These are phyloP conservation scores for Bondarzewia mesenterica DNA, from an alignment of 1,284 basidiomycete genomes.

Conservation along the genomic window DNA sequence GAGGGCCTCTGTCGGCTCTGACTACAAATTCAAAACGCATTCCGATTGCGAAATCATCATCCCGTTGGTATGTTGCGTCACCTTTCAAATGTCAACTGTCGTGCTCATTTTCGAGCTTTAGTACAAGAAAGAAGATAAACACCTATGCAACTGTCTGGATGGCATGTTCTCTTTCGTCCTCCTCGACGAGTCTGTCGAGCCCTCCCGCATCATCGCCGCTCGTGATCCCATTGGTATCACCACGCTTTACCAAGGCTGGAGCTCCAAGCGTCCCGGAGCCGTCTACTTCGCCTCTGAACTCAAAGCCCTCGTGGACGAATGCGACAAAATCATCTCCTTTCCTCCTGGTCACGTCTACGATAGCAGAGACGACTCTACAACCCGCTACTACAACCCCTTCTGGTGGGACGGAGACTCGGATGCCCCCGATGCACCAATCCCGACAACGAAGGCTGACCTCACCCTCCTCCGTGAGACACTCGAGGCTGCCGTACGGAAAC, in stretches of 20 bases:
- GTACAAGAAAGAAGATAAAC: slow-evolving; percentile 81
- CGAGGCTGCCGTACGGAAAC: slow-evolving; percentile 90
- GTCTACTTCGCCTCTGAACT: slow-evolving; percentile 96
- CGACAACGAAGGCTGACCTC: slow-evolving; percentile 63
- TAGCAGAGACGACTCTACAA: slow-evolving; percentile 68
- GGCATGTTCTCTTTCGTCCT: slow-evolving; percentile 99
- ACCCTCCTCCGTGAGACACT: slow-evolving; percentile 73
- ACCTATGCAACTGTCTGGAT: slow-evolving; percentile 78
- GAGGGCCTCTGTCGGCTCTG: slow-evolving; percentile 57
- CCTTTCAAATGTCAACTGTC: background rate
- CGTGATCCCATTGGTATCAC: slow-evolving; percentile 98
- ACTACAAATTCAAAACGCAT: slow-evolving; percentile 89
- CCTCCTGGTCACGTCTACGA: slow-evolving; percentile 97
- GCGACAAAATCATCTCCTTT: slow-evolving; percentile 93
- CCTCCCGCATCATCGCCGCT: slow-evolving; percentile 88
- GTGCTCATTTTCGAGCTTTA: slow-evolving; percentile 24
- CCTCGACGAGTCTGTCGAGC: slow-evolving; percentile 86
- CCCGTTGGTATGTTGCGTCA: slow-evolving; percentile 57
- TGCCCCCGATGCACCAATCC: slow-evolving; percentile 43
- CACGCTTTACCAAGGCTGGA: slow-evolving; percentile 95
- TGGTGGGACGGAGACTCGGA: slow-evolving; percentile 82
- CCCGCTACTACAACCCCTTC: slow-evolving; percentile 77
- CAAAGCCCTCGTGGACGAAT: slow-evolving; percentile 88
- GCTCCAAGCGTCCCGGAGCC: slow-evolving; percentile 76
- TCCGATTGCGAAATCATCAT: slow-evolving; percentile 99